A percentile compares a stretch with the other conserved stretches of the same genome.
Conservation (phyloP, 352 stramenopile genomes). For the Phytopythium mirpurense region DNA sequence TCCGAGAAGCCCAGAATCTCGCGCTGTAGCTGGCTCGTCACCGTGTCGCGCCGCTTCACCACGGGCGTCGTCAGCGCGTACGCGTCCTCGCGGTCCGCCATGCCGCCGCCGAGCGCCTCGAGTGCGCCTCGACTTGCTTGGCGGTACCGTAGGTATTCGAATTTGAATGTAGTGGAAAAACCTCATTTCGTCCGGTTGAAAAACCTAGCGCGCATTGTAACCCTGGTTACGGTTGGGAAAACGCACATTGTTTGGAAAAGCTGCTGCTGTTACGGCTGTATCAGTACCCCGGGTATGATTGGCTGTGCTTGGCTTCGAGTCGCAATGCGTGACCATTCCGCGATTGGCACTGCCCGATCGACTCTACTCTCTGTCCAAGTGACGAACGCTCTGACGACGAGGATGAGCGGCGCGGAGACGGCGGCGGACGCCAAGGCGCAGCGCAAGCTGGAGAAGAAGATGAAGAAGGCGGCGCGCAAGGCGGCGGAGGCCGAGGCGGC, state of each 20-base stretch:
- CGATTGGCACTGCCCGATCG: background rate
- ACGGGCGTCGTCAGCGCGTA: slow-evolving; percentile 31
- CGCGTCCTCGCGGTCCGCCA: slow-evolving; percentile 12
- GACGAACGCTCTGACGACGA: slow-evolving; percentile 5
- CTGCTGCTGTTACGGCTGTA: too few relatives aligned
- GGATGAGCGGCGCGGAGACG: slow-evolving; percentile 7
- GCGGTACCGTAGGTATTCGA: too few relatives aligned
- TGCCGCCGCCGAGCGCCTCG: slow-evolving; percentile 2
- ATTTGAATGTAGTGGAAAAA: too few relatives aligned
- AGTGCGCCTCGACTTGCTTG: too few relatives aligned
- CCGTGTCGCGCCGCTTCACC: slow-evolving; percentile 28
- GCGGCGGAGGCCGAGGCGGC: slow-evolving; percentile 12
- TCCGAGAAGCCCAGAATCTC: slow-evolving; percentile 40
- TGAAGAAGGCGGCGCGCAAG: slow-evolving; percentile 37
- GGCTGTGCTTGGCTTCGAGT: slow-evolving; percentile 23
- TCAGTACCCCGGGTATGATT: slow-evolving; percentile 3
- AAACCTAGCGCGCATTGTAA: background rate
- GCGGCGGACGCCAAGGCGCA: slow-evolving; percentile 29
- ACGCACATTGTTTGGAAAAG: too few relatives aligned
- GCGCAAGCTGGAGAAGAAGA: slow-evolving; percentile 41
- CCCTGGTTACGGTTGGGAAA: too few relatives aligned
- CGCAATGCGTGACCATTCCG: slow-evolving; percentile 1
- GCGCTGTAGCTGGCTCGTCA: slow-evolving; percentile 56
- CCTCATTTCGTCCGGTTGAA: too few relatives aligned
- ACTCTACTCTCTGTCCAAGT: background rate